phyloP scores from a whole-genome alignment of 257 asterid genomes.

The Nicotiana knightiana region DNA sequence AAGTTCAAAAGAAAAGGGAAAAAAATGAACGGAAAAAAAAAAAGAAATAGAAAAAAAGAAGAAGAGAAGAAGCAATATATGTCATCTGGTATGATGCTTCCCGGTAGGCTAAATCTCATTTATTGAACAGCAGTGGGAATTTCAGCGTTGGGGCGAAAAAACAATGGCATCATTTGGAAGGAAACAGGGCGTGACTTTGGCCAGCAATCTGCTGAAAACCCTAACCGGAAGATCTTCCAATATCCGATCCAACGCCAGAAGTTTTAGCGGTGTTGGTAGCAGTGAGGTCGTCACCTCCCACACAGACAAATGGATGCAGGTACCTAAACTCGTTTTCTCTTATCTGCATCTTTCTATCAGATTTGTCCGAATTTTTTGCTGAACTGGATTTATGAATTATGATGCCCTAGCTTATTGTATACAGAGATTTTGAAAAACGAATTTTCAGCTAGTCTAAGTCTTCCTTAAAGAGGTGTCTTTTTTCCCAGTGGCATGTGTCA shows the following conservation, averaged over 20 bases:
- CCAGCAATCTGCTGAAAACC: constrained; percentile 41
- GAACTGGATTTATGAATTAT: background rate
- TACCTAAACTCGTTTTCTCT: background rate
- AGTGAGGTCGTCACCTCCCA: constrained; percentile 57
- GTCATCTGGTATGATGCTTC: background rate
- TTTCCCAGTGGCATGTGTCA: background rate
- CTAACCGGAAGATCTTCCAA: constrained; percentile 25
- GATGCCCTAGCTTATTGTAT: background rate
- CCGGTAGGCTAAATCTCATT: background rate
- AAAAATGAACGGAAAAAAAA: background rate
- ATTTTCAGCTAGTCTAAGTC: background rate
- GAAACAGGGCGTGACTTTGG: constrained; percentile 34
- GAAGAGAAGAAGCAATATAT: background rate
- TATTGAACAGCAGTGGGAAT: background rate
- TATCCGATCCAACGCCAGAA: constrained; percentile 15
- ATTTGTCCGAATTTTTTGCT: background rate
- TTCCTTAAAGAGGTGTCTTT: background rate
- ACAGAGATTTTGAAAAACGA: background rate
- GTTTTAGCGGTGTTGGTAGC: constrained; percentile 30
- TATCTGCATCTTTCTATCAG: background rate
- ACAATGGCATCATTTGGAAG: constrained; percentile 49
- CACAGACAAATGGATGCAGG: constrained; percentile 95
- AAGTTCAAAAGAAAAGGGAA: too few relatives aligned
- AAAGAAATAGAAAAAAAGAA: background rate
- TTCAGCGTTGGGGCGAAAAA: background rate